Evolutionary conservation across 176 grass and related monocot species (phyloP).

Genomic region (Oryza officinalis): DNA sequence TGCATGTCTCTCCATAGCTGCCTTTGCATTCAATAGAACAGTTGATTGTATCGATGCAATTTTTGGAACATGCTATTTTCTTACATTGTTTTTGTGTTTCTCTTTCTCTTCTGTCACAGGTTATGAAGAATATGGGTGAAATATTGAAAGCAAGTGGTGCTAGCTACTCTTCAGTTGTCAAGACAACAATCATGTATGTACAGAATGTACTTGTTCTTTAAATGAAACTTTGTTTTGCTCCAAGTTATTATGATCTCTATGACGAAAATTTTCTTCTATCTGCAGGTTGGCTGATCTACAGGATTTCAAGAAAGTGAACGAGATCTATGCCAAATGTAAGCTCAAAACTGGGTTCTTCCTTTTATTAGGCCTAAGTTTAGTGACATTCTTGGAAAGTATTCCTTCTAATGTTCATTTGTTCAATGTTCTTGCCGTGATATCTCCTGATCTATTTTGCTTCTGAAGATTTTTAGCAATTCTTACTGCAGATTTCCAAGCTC

Average conservation of each 20-base stretch:
- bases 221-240: neutral
- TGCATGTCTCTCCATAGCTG: neutral
- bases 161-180: slow-evolving; percentile 90
- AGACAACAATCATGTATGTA: slow-evolving; percentile 93
- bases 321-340: slow-evolving; percentile 92
- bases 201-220: slow-evolving; percentile 2
- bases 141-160: slow-evolving; percentile 91
- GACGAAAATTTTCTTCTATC: slow-evolving; percentile 15
- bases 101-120: slow-evolving; percentile 37
- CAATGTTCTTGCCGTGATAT: neutral
- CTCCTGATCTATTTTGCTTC: neutral
- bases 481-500: slow-evolving; percentile 71
- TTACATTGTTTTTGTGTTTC: neutral
- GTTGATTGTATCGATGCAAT: neutral
- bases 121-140: slow-evolving; percentile 96
- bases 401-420: neutral
- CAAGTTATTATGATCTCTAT: neutral
- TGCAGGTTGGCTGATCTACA: slow-evolving; percentile 86
- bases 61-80: neutral
- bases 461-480: slow-evolving; percentile 6
- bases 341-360: neutral
- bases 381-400: neutral
- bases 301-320: slow-evolving; percentile 98
- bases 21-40: neutral
- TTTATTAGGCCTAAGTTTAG: neutral